Percentiles rank a stretch among this genome's conserved stretches.
These are phyloP conservation scores for Vigna radiata DNA, from an alignment of 306 rosid genomes.

Conservation along the genomic window DNA sequence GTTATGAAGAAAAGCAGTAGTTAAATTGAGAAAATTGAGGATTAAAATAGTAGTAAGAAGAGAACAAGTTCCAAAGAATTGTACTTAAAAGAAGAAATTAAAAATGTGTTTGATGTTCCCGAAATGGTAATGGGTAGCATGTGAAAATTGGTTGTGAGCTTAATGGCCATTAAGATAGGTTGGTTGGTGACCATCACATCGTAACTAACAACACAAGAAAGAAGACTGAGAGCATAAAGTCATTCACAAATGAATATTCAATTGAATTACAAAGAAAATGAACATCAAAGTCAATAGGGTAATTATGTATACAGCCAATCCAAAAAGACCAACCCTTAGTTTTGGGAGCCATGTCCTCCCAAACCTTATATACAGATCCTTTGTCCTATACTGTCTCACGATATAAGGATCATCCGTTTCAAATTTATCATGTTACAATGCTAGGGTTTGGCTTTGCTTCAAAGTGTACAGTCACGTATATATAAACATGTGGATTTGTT, in stretches of 20 bases:
- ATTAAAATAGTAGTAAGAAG: not conserved
- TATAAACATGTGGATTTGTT: too few relatives aligned
- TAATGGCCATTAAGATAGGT: conserved; percentile 35
- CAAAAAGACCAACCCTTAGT: conserved; percentile 28
- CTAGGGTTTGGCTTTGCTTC: too few relatives aligned
- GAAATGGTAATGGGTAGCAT: conserved; percentile 11
- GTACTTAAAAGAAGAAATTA: conserved; percentile 1
- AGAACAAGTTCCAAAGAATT: not conserved
- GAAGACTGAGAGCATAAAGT: not conserved
- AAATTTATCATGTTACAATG: too few relatives aligned
- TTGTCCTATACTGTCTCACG: not conserved
- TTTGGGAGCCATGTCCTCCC: conserved; percentile 40
- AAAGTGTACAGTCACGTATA: too few relatives aligned
- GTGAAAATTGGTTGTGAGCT: conserved; percentile 36
- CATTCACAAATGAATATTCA: not conserved
- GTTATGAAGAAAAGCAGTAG: too few relatives aligned
- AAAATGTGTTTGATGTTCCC: too few relatives aligned
- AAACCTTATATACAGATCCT: conserved; percentile 1
- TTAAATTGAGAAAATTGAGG: not conserved
- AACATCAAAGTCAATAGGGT: conserved; percentile 31
- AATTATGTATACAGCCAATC: conserved; percentile 25
- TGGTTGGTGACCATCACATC: conserved; percentile 46
- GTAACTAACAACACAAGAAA: conserved; percentile 16
- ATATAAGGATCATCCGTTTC: too few relatives aligned
- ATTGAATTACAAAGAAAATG: not conserved